A percentile compares a stretch with the other conserved stretches of the same genome.
Conservation (phyloP, 129 eudicot species). For the Flaveria trinervia region DNA sequence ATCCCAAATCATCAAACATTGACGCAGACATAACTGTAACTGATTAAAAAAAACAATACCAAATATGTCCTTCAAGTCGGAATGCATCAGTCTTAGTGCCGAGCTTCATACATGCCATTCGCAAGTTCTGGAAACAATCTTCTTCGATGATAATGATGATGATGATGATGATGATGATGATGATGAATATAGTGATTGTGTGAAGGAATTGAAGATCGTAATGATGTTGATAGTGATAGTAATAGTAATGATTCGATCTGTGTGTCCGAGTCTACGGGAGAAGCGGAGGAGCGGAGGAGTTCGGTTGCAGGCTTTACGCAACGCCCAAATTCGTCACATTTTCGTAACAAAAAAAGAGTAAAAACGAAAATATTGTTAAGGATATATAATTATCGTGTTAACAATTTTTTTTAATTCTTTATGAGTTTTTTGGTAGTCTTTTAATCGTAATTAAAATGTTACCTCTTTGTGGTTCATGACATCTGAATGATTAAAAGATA, state of each 20-base stretch:
- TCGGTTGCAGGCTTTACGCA: no score
- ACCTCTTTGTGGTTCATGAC: no score
- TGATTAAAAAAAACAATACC: constrained; percentile 26
- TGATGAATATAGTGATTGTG: constrained; percentile 17
- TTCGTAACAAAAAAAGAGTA: no score
- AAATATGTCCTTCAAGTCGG: constrained; percentile 55
- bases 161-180: not conserved
- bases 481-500: no score
- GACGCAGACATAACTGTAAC: not conserved
- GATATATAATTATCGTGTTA: no score
- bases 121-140: not conserved
- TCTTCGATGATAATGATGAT: not conserved
- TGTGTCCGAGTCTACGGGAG: constrained; percentile 45
- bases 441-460: no score
- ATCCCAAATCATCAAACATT: constrained; percentile 15
- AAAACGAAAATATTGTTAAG: no score
- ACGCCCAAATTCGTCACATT: no score
- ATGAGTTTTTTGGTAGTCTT: no score
- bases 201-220: not conserved
- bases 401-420: no score
- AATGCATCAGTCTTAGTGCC: constrained; percentile 68
- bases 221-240: not conserved
- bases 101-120: constrained; percentile 60
- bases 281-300: not conserved
- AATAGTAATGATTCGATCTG: not conserved